Evolutionary conservation across 495 filamentous ascomycete species (phyloP).

Genomic region (Penicillium soppii): DNA sequence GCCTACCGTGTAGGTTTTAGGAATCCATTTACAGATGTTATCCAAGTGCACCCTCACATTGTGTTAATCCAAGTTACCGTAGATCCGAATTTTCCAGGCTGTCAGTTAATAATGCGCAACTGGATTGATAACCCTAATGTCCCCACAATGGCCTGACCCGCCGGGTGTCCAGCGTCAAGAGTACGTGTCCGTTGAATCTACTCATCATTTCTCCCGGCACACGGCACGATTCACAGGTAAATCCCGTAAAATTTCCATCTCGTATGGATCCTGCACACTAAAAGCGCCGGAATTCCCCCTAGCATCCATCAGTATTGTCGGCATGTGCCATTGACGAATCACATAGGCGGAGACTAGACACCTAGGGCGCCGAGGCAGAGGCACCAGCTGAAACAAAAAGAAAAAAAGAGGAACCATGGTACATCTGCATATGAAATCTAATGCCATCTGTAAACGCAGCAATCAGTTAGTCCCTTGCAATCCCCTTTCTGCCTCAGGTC

Average conservation of each 20-base stretch:
- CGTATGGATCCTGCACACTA: neutral
- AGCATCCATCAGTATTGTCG: neutral
- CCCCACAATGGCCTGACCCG: conserved; percentile 1
- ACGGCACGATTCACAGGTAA: too few species aligned
- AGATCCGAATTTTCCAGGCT: neutral
- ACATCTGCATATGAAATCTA: too few species aligned
- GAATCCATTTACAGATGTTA: neutral
- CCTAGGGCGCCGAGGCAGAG: conserved; percentile 26
- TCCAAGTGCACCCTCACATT: neutral
- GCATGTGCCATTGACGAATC: conserved; percentile 7
- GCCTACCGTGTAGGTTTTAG: neutral
- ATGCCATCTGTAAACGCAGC: too few species aligned
- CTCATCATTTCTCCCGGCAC: neutral
- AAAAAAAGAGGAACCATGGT: neutral
- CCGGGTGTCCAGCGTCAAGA: neutral
- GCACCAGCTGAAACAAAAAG: conserved; percentile 21
- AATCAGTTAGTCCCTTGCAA: too few species aligned
- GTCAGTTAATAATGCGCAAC: neutral
- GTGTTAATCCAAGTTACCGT: neutral
- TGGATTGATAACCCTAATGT: conserved; percentile 4
- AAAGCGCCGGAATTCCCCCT: neutral
- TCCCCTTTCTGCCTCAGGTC: too few species aligned
- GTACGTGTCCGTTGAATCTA: neutral
- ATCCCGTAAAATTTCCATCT: neutral
- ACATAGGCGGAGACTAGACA: conserved; percentile 17